Evolutionary conservation across 495 filamentous ascomycete species (phyloP).

Genomic region (Penicillium diatomitis): DNA sequence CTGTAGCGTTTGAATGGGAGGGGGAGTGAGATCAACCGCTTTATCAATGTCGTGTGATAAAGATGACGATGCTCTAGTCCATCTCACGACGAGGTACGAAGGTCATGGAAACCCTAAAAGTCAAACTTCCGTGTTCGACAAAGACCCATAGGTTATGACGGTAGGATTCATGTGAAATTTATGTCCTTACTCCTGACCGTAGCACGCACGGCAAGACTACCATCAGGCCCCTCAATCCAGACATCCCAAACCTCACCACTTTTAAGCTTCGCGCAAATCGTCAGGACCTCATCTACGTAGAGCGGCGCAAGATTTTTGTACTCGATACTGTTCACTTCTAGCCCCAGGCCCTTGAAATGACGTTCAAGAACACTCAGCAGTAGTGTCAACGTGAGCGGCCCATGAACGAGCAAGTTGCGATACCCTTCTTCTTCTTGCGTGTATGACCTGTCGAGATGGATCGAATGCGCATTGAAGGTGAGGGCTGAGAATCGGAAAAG

Average conservation of each 20-base stretch:
- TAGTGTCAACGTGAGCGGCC: slow-evolving; percentile 69
- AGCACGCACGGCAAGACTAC: slow-evolving; percentile 54
- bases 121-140: too few species aligned
- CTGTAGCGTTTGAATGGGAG: too few species aligned
- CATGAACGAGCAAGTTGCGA: slow-evolving; percentile 69
- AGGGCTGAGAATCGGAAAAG: slow-evolving; percentile 81
- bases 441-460: slow-evolving; percentile 72
- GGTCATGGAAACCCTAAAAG: too few species aligned
- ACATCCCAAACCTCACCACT: slow-evolving; percentile 41
- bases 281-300: slow-evolving; percentile 58
- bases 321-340: slow-evolving; percentile 44
- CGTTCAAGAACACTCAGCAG: slow-evolving; percentile 55
- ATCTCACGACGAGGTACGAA: too few species aligned
- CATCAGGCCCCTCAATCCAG: slow-evolving; percentile 56
- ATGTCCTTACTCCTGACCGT: slow-evolving; percentile 17
- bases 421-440: slow-evolving; percentile 64
- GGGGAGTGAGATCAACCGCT: too few species aligned
- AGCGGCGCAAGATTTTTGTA: slow-evolving; percentile 81
- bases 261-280: slow-evolving; percentile 45
- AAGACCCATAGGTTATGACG: too few species aligned
- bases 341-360: slow-evolving; percentile 26
- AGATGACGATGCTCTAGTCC: too few species aligned
- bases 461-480: slow-evolving; percentile 77
- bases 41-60: too few species aligned
- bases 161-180: too few species aligned